Evolutionary conservation across 192 early-diverging fungal genomes (phyloP).

Genomic region (Mortierella antarctica): DNA sequence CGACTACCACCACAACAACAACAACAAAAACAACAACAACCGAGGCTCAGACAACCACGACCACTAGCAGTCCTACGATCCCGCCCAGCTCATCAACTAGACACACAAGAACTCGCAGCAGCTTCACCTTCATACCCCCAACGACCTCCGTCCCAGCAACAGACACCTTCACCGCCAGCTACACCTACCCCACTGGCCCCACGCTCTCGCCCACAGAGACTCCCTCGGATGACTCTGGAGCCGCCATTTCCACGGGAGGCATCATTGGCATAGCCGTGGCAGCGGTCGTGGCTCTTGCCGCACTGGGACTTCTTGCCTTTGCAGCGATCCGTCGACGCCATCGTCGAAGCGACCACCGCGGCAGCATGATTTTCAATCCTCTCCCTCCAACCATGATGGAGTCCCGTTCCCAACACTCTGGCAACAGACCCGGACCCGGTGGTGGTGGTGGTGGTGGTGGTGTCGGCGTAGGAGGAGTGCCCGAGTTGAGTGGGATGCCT

Average conservation of each 20-base stretch:
- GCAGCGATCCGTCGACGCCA: neutral
- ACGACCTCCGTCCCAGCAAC: neutral
- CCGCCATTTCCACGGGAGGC: slow-evolving; percentile 3
- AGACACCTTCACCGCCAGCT: neutral
- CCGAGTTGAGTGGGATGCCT: neutral
- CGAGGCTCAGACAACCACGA: neutral
- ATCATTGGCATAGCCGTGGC: slow-evolving; percentile 32
- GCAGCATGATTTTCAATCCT: neutral
- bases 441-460: slow-evolving; percentile 10
- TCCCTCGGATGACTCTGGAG: neutral
- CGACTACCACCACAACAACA: neutral
- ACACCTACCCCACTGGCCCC: neutral
- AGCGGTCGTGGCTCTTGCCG: slow-evolving; percentile 3
- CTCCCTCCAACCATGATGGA: slow-evolving; percentile 6
- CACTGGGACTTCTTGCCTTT: neutral
- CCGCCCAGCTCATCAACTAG: neutral
- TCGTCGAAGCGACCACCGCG: neutral
- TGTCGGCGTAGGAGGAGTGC: neutral
- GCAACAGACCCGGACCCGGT: no score
- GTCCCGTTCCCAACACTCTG: neutral
- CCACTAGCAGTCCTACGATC: neutral
- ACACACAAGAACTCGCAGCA: neutral
- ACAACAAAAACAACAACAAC: slow-evolving; percentile 10
- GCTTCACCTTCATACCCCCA: neutral
- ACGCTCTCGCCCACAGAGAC: slow-evolving; percentile 7